These are phyloP conservation scores for Larix sibirica DNA, from an alignment of 83 land plant species.

Conservation along the genomic window DNA sequence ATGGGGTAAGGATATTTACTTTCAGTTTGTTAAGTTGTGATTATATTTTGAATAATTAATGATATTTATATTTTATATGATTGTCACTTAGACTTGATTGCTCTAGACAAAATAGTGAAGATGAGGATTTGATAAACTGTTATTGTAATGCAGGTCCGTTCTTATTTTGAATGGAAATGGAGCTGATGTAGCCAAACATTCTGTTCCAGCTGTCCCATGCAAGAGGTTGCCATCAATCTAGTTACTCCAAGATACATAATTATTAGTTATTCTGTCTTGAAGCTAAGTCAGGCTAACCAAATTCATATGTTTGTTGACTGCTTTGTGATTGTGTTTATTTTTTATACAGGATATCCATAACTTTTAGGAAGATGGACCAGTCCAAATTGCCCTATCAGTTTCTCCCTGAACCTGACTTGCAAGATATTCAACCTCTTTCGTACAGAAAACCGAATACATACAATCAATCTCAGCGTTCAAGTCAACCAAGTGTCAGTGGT, in stretches of 20 bases:
- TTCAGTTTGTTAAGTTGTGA: not conserved
- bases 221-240: conserved; percentile 36
- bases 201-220: conserved; percentile 76
- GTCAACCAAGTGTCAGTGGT: not conserved
- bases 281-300: not conserved
- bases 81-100: not conserved
- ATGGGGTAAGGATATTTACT: conserved; percentile 61
- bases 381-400: conserved; percentile 56
- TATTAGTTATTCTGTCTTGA: not conserved
- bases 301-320: not conserved
- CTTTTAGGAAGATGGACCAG: conserved; percentile 86
- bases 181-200: conserved; percentile 93
- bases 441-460: not conserved
- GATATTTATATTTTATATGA: not conserved
- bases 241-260: not conserved
- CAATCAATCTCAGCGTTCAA: not conserved
- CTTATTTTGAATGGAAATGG: conserved; percentile 83
- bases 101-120: not conserved
- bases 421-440: conserved; percentile 27
- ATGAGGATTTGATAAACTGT: not conserved
- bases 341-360: conserved; percentile 70
- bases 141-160: conserved; percentile 66
- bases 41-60: not conserved
- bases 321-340: not conserved
- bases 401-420: conserved; percentile 56